Evolutionary conservation across 1,284 basidiomycete genomes (phyloP), one percentile per base, ranked within the genome.

Genomic region (Ceratorhiza oryzae-sativae): DNA sequence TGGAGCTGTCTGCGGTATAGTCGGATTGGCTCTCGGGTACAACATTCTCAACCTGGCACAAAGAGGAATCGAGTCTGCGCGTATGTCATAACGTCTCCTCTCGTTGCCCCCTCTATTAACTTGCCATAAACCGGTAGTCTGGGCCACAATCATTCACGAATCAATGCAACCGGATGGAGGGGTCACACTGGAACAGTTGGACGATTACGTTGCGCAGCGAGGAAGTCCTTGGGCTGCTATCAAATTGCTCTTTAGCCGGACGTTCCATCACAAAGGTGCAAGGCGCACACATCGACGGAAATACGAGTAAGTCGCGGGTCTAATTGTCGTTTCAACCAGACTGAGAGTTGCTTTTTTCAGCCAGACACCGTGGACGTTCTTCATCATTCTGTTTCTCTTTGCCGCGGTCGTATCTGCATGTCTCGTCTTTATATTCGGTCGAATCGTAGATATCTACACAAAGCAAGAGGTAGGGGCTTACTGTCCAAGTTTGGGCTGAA

Each of bases 371-470:
- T 70, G 65, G 65, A 70, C 65, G n/a, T 25, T 70, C 20, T 58
- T 41, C 41, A 56, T 70, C 25, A 58, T 70, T 9, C 27, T 70
- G 1, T 70, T 70, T 41, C 42, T 70, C 25, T 48, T 70, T 18
- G 65, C 42, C 2, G 65, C 53, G n/a, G 32, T 58, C 6, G 25
- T 70, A 9, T 58, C 65, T 3, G 39, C 65, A 8, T 70, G 65
- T 58, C 36, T 70, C 27, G 65, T 70, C 13, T 70, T 70, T 27
- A 42, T 70, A n/a, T 70, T 70, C 23, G 65, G 65, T 15, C 51
- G 65, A 13, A 70, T 70, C 46, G 65, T 70, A n/a, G 65, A 70
- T 15, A 70, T 70, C 5, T 70, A 70, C 23, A 70, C 65, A 9
- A 70, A 70, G 23, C 65, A 70, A 48, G 53, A 70, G 53, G 65